A percentile compares a stretch with the other conserved stretches of the same genome.
phyloP scores from a whole-genome alignment of 169 alveolate genomes.

The Cryptosporidium viatorum region DNA sequence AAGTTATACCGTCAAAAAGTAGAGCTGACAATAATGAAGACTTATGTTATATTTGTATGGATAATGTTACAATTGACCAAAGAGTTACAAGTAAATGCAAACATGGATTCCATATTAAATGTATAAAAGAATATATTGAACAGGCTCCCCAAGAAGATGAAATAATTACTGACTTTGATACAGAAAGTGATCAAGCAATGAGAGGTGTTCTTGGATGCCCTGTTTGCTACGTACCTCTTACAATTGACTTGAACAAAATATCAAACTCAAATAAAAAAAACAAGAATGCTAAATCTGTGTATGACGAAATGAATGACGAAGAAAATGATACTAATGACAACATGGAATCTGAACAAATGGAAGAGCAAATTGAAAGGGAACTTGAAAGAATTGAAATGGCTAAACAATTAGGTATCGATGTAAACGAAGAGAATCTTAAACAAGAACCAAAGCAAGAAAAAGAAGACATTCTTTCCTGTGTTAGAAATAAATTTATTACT shows the following conservation, averaged over 20 bases:
- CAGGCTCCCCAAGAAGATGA: slow-evolving; percentile 80
- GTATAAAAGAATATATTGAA: slow-evolving; percentile 84
- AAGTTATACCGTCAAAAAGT: slow-evolving; percentile 65
- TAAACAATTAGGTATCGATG: slow-evolving; percentile 43
- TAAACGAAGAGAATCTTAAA: not conserved
- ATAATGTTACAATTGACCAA: slow-evolving; percentile 78
- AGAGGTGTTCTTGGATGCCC: slow-evolving; percentile 84
- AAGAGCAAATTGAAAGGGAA: slow-evolving; percentile 77
- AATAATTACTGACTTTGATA: slow-evolving; percentile 11
- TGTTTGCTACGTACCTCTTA: slow-evolving; percentile 81
- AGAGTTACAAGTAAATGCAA: slow-evolving; percentile 80
- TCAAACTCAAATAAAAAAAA: not conserved
- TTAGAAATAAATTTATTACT: slow-evolving; percentile 79
- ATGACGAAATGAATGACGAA: not conserved
- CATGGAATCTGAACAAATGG: slow-evolving; percentile 61
- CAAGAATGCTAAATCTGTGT: not conserved
- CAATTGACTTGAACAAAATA: slow-evolving; percentile 76
- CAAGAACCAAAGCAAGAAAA: slow-evolving; percentile 5
- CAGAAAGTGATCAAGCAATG: slow-evolving; percentile 3
- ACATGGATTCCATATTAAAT: slow-evolving; percentile 86
- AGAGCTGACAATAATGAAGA: slow-evolving; percentile 57
- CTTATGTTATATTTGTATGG: slow-evolving; percentile 72
- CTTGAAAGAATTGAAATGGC: slow-evolving; percentile 62
- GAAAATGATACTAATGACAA: slow-evolving; percentile 52
- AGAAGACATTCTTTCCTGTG: slow-evolving; percentile 26